phyloP scores from a whole-genome alignment of 1,139 yeast genomes.

The Geotrichum siamense region DNA sequence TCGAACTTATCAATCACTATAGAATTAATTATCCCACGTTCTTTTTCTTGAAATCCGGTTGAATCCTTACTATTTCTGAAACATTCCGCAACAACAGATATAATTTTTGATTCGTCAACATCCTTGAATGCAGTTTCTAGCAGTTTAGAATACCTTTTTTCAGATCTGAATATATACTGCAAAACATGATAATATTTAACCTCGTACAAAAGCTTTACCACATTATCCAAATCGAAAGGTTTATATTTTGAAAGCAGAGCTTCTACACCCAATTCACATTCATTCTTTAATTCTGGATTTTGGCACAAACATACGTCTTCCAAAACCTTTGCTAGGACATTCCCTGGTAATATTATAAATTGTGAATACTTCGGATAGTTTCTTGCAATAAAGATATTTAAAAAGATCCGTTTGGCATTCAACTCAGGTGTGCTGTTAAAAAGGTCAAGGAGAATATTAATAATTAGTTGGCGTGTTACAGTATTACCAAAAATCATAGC shows the following conservation, averaged over 20 bases:
- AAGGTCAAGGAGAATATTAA: slow-evolving; percentile 56
- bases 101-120: slow-evolving; percentile 22
- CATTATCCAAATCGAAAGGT: slow-evolving; percentile 43
- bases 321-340: slow-evolving; percentile 44
- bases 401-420: slow-evolving; percentile 28
- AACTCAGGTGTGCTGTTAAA: slow-evolving; percentile 31
- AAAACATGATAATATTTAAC: slow-evolving; percentile 54
- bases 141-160: slow-evolving; percentile 48
- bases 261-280: slow-evolving; percentile 68
- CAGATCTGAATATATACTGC: slow-evolving; percentile 48
- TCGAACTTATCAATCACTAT: slow-evolving; percentile 23
- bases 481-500: slow-evolving; percentile 30
- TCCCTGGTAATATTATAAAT: slow-evolving; percentile 62
- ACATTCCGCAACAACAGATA: slow-evolving; percentile 30
- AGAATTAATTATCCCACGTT: slow-evolving; percentile 22
- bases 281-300: slow-evolving; percentile 41
- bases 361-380: slow-evolving; percentile 77
- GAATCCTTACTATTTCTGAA: slow-evolving; percentile 20
- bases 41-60: slow-evolving; percentile 19
- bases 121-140: slow-evolving; percentile 38
- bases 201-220: slow-evolving; percentile 47
- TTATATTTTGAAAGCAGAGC: slow-evolving; percentile 56
- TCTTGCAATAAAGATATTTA: slow-evolving; percentile 64
- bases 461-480: slow-evolving; percentile 56
- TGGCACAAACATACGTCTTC: slow-evolving; percentile 45